Base-by-base conservation (phyloP, 2,329 filamentous ascomycete genomes). In the Penicillium sp. region DNA sequence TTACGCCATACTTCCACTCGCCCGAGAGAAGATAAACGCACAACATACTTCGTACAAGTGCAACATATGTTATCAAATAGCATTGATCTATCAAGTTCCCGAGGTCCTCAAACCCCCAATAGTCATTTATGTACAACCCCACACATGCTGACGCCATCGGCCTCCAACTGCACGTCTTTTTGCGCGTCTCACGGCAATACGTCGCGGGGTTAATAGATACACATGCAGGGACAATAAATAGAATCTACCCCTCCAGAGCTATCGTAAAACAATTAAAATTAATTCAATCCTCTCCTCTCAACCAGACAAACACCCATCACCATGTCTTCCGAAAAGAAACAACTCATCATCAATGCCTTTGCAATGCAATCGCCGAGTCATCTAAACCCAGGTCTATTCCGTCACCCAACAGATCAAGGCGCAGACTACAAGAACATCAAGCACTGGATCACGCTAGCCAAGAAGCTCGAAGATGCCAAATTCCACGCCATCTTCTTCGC, bases 401-500 rank as follows among this genome's bases (percentile, higher is more conserved):
- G 70, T 15, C 66, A 75, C 47, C 72, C 73, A 1, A 58, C 58
- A 6, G 73, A 77, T 61, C 67, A 74, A 57, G 73, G 72, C 16
- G 55, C 71, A 48, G 65, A 73, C 33, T 78, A 77, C 64, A 76
- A 76, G 44, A 74, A 71, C 19, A 65, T 81, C 25, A 69, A 76
- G 19, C 75, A 79, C 61, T 82, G 80, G 80, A 76, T 78, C 2
- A 64, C 73, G 1, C 63, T 82, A 2, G 80, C 80, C 1, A 74
- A 80, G 52, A 74, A 75, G 51, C 72, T 82, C 2, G 78, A 82
- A 39, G 73, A 74, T 11, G 78, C 77, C 23, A 79, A 79, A 33
- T 81, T 82, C 59, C 79, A 81, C 57, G 78, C 75, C 11, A 75
- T 82, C 41, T 82, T 82, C 69, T 75, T 82, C 46, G 80, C 80